Base-by-base conservation (phyloP, 345 rosid species). In the Citrus reticulata region DNA sequence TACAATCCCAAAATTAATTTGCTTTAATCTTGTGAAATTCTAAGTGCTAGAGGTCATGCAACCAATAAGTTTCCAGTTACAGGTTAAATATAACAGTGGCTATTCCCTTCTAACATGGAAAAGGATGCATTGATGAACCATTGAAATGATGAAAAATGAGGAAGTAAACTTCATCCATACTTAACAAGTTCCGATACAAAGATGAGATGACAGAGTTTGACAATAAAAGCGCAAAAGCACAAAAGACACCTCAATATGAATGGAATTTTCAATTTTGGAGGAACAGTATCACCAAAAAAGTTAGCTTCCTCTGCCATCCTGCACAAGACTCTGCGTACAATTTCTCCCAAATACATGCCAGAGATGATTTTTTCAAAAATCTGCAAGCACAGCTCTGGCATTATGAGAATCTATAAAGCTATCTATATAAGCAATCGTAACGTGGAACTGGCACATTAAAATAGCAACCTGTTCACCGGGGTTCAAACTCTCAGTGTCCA, bases 331-430 rank as follows among this genome's bases (percentile, higher is more conserved):
- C 93, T 80, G 37, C 93, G 91, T 54, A 91, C 82, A 66, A 91
- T 84, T 77, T 93, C 97, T 75, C 93, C 95, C 81, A 93, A 87
- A 80, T 93, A 93, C 97, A 91, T 93, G 46, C 97, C 97, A 74
- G 95, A 93, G 57, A 91, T 91, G 0, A 83, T 72, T 85, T 93
- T 90, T 73, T 91, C 94, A 75, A 90, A 91, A 76, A 88, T 88
- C 95, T 91, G 92, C 78, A 77, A n/a, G 66, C 24, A 71, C 76
- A 76, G 68, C 34, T 34, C 8, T 24, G 2, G 32, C 30, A n/a
- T 42, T 59, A 80, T 34, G 58, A 69, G 37, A 30, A 27, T 65
- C 27, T 4, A 35, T 51, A 27, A 30, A 4, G 57, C 10, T 71
- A 51, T 22, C 37, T 39, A 25, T 29, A 68, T 46, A 65, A 72